Conservation (phyloP, 768 basidiomycete species). For the Chalciporus piperatus region DNA sequence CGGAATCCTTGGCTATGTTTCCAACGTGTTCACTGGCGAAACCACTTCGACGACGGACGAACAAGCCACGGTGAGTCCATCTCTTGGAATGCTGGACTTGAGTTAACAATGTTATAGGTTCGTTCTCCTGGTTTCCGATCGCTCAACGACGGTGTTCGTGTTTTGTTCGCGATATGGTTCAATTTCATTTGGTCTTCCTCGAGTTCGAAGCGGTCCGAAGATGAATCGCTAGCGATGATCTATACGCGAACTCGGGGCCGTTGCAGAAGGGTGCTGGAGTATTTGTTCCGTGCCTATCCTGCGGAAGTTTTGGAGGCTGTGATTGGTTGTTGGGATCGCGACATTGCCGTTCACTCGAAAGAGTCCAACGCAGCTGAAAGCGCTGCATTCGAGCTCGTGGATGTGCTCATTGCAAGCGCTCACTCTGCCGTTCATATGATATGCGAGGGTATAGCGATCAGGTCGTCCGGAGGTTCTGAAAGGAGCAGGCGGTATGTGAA, state of each 20-base stretch:
- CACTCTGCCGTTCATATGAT: constrained; percentile 86
- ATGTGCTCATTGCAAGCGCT: constrained; percentile 78
- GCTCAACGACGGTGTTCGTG: constrained; percentile 77
- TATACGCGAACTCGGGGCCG: constrained; percentile 65
- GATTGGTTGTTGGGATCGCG: constrained; percentile 77
- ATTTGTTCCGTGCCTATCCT: constrained; percentile 78
- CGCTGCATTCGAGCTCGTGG: constrained; percentile 77
- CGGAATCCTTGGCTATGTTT: constrained; percentile 86
- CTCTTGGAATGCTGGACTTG: neutral
- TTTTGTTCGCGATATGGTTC: constrained; percentile 75
- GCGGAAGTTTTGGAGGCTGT: constrained; percentile 81
- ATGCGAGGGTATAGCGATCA: constrained; percentile 74
- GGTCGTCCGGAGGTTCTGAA: constrained; percentile 55
- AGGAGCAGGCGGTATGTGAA: constrained; percentile 60
- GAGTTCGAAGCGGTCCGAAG: constrained; percentile 47
- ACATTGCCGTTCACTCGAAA: constrained; percentile 44
- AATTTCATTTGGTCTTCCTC: constrained; percentile 51
- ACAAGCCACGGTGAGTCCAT: constrained; percentile 50
- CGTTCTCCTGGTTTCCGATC: constrained; percentile 75
- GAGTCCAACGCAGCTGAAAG: constrained; percentile 40
- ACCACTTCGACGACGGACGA: constrained; percentile 49
- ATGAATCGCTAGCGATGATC: constrained; percentile 67
- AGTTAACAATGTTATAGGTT: constrained; percentile 34
- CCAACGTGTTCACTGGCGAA: constrained; percentile 87
- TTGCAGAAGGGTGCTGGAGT: constrained; percentile 78